Percentiles rank a stretch among this genome's conserved stretches.
These are phyloP conservation scores for Podila epigama DNA, from an alignment of 192 early-diverging fungal genomes.

Conservation along the genomic window DNA sequence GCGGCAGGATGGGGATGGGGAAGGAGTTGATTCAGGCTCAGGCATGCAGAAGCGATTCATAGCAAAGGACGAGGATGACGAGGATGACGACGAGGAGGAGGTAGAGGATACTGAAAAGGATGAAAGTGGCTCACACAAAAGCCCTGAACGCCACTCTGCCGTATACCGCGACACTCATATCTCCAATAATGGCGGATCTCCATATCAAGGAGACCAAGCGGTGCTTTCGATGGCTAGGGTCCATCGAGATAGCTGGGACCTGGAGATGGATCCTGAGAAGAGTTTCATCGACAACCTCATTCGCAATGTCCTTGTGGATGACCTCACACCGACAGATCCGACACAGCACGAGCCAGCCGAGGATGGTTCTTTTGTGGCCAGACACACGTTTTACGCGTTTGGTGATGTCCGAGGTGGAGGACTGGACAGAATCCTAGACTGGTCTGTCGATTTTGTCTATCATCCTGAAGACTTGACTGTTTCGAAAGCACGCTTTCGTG, in stretches of 20 bases:
- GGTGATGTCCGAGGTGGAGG: constrained; percentile 25
- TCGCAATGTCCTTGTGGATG: constrained; percentile 22
- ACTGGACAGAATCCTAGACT: constrained; percentile 11
- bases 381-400: constrained; percentile 10
- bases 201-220: background rate
- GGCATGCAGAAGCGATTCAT: background rate
- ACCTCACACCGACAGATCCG: background rate
- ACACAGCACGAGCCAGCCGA: background rate
- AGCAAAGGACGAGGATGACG: background rate
- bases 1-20: background rate
- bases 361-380: background rate
- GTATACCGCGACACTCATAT: too few species aligned
- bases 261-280: background rate
- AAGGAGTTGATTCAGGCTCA: background rate
- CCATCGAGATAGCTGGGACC: constrained; percentile 1
- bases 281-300: constrained; percentile 16
- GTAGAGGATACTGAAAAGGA: background rate
- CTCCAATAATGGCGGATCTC: background rate
- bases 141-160: too few species aligned
- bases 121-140: too few species aligned
- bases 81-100: background rate
- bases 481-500: background rate
- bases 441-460: constrained; percentile 21
- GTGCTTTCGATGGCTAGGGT: background rate
- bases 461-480: background rate